Evolutionary conservation across 2,329 filamentous ascomycete species (phyloP), one percentile per base, ranked within the genome.

Genomic region (Beauveria australis): DNA sequence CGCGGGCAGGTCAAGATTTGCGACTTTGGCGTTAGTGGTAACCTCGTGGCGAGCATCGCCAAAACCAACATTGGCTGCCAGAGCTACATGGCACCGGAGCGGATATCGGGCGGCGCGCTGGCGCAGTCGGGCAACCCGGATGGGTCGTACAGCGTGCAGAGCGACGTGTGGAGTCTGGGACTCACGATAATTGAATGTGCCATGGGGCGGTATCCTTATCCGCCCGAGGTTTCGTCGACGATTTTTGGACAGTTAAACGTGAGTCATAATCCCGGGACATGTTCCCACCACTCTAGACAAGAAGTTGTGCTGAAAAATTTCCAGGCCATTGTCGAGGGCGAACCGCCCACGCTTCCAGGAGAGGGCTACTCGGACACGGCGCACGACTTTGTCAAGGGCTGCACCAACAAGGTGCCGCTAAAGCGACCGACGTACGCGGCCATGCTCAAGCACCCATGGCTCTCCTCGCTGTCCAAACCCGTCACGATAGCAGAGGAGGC

Each of bases 11-110:
- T 97, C 78, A 99, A 99, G 76, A 96, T 99, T 61, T 99, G 94
- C 75, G 94, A 99, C 74, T 99, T 99, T 73, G 94, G 94, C 61
- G 94, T 99, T 60, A 95, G 90, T 66, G 94, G 94, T 58, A 99
- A 99, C 69, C 78, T 99, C 26, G 94, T 99, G 24, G 93, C 94
- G 26, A 96, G 92, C 77, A 97, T 97, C 68, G 94, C 94, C 56
- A 96, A 95, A 76, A 99, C 94, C 30, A 99, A 99, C 72, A 99
- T 99, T 69, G 94, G 94, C 44, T 99, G 94, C 70, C 94, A 99
- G 76, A 97, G 92, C 71, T 99, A 99, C 76, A 99, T 99, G 94
- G 94, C 94, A 0, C 94, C 94, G 0, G 94, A 99, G 74, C 81
- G 94, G 65, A 99, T 99, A 68, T 91, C 91, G 9, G 91, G 91